Base-by-base conservation (phyloP, 441 rosid species). In the Gossypium davidsonii region DNA sequence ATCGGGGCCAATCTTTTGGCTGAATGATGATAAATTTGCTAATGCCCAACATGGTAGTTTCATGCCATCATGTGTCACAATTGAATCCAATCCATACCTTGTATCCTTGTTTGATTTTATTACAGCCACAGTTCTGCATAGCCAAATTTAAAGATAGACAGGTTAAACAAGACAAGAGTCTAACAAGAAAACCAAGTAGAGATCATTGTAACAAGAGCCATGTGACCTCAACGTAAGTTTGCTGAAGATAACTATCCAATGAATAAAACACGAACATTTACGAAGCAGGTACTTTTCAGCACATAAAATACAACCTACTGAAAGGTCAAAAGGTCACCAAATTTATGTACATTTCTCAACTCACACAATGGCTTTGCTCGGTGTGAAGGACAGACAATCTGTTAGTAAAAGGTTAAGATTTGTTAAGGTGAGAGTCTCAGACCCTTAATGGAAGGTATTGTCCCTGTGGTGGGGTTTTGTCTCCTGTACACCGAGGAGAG, bases 1-100 rank as follows among this genome's bases (percentile, higher is more conserved):
- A 67, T 84, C 87, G 2, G 52, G 15, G 39, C 97, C 93, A 70
- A 88, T 76, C 25, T 71, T 83, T 72, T 82, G 83, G 42, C 76
- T 89, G 77, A 93, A 93, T 58, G 85, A 78, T 42, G 87, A 82
- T 74, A 93, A 74, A 62, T 78, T 81, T 6, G 86, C 71, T 25
- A 93, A 55, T 1, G 97, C 80, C 84, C 85, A 83, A 80, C 95
- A 93, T 9, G 90, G 95, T 76, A 86, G 77, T 76, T 86, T 91
- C 74, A 80, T 86, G 59, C 97, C 97, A 81, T 91, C 92, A 79
- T 91, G 97, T n/a, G 90, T 89, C 67, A 88, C 97, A 1, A 93
- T 85, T 6, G 90, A 89, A 53, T 18, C 59, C 59, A 53, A 53
- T 7, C 26, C 88, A 78, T 91, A 91, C 73, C 98, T 87, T 18